Percentiles rank a stretch among this genome's conserved stretches.
phyloP scores from a whole-genome alignment of 352 stramenopile species.

The Globisporangium polare region DNA sequence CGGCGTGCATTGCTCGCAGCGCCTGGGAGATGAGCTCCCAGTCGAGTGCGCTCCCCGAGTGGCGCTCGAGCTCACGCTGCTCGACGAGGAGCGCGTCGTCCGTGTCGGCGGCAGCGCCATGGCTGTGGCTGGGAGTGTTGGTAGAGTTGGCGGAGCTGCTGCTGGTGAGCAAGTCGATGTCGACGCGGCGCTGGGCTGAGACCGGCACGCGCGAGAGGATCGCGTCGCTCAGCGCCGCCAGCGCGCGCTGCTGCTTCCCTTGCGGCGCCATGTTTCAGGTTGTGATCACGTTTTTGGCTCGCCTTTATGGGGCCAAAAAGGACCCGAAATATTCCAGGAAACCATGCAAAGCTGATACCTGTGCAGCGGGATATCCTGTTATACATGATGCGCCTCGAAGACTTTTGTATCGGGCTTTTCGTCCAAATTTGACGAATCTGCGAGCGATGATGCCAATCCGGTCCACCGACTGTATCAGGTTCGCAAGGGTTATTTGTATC shows the following conservation, averaged over 20 bases:
- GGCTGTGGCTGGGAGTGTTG: no score
- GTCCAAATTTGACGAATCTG: no score
- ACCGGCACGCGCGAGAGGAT: background rate
- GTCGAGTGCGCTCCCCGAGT: conserved; percentile 2
- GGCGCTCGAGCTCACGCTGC: background rate
- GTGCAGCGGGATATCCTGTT: no score
- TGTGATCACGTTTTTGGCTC: background rate
- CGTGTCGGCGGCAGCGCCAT: background rate
- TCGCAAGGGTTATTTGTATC: no score
- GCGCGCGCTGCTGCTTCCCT: background rate
- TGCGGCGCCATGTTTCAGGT: background rate
- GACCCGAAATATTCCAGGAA: no score
- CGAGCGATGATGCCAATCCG: no score
- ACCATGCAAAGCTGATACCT: no score
- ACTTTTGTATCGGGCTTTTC: no score
- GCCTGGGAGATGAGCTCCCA: conserved; percentile 14
- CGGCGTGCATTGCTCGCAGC: conserved; percentile 16
- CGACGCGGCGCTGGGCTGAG: background rate
- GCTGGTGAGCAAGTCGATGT: background rate
- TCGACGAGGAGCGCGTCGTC: background rate
- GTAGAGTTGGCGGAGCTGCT: no score
- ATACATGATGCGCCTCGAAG: no score
- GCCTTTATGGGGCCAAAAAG: background rate
- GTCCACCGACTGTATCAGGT: no score
- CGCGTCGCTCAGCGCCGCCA: conserved; percentile 2